These are phyloP conservation scores for Chrysanthemum lavandulifolium DNA, from an alignment of 129 eudicot species.

Conservation along the genomic window DNA sequence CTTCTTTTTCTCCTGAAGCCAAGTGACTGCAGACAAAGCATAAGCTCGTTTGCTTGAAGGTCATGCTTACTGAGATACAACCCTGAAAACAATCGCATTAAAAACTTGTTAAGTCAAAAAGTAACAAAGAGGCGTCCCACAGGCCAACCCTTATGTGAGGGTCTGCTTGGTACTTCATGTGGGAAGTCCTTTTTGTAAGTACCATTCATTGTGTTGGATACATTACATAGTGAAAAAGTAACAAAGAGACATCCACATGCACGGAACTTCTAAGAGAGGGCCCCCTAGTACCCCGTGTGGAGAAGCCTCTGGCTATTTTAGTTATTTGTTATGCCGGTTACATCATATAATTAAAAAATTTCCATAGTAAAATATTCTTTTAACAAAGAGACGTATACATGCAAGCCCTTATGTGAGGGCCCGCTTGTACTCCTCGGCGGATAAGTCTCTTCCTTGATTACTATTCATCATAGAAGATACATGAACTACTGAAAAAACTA, in stretches of 20 bases:
- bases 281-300: neutral
- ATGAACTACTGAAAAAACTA: neutral
- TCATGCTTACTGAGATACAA: constrained; percentile 77
- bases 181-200: no score
- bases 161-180: neutral
- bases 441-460: no score
- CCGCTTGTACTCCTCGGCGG: neutral
- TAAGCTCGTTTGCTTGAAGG: constrained; percentile 64
- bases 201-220: constrained; percentile 1
- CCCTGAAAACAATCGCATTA: constrained; percentile 51
- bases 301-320: no score
- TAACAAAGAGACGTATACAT: constrained; percentile 6
- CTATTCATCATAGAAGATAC: neutral
- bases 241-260: constrained; percentile 1
- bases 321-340: no score
- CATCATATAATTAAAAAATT: no score
- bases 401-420: neutral
- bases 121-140: neutral
- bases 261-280: neutral
- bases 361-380: no score
- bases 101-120: neutral
- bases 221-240: neutral
- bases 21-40: constrained; percentile 78
- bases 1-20: constrained; percentile 84
- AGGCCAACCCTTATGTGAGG: neutral